Evolutionary conservation across 2,329 filamentous ascomycete species (phyloP), one percentile per base, ranked within the genome.

Genomic region (Botrytis squamosa): DNA sequence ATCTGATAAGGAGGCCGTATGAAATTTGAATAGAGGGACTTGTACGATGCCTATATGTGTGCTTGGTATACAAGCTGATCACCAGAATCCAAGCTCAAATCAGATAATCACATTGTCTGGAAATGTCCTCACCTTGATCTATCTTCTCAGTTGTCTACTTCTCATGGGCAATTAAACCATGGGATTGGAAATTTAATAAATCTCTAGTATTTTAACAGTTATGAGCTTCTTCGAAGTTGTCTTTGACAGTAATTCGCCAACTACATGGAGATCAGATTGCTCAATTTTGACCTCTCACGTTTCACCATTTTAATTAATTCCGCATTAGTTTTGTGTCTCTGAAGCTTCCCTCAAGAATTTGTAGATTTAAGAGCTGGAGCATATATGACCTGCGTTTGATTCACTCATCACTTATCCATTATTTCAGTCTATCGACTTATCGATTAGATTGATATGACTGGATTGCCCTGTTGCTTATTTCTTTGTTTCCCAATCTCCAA

Each of bases 401-500:
- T 16, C 25, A 1, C 25, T n/a, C 10, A 14, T n/a, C 12, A 55
- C 2, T 1, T 7, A 55, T n/a, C 49, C 16, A n/a, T 55, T 0
- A 10, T 55, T 55, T 55, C 25, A 1, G 5, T 7, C 49, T n/a
- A 16, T n/a, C 16, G 25, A 6, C 12, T 55, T 55, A 3, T n/a
- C 49, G 7, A 1, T 16, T 6, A 12, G 7, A 55, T 7, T n/a
- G 5, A n/a, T 52, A 52, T 55, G 25, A 5, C 49, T 16, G 2
- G 1, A n/a, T 55, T 14, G 16, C 2, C 2, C 25, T n/a, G 25
- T 7, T 14, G 49, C 12, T 1, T n/a, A 0, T 55, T 6, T 5
- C 5, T n/a, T 55, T 55, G 8, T 16, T 16, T 16, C 16, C 12
- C 7, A 16, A 55, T 16, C 5, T 55, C 25, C 25, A 55, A 52